Evolutionary conservation across 345 rosid genomes (phyloP), one percentile per base, ranked within the genome.

Genomic region (Gossypium turneri): DNA sequence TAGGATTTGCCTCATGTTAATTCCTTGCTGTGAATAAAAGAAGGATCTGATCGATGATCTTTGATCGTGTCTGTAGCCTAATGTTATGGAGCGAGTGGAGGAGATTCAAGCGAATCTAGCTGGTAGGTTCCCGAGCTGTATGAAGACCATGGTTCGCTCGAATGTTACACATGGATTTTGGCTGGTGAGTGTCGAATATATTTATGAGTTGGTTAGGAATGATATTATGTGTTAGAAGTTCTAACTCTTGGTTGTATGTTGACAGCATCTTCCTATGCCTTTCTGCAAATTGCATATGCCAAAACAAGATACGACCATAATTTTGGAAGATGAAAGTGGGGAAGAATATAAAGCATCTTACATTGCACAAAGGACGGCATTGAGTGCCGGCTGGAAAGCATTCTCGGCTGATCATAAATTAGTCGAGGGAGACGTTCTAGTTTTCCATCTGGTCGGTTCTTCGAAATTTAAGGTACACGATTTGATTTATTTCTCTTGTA

Each of bases 351-450:
- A 51, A 57, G 78, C 88, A 9, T 87, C 83, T 20, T 92, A 79
- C 77, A 85, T 90, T 62, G 86, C 79, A 5, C 79, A 48, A n/a
- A 92, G 88, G 81, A 76, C 65, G 7, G 90, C 92, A 12, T 82
- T 92, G 53, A 90, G 97, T 41, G 94, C 77, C 41, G 93, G 97
- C 38, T 90, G 94, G 94, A 87, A 90, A 81, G 82, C 82, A 50
- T 88, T 88, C 66, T 74, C 88, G n/a, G 68, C 81, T 76, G 85
- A 81, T 56, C 91, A 87, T 65, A 79, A 86, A 8, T 78, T 88
- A 62, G 81, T 82, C 3, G 86, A 87, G 62, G 89, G 93, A 52
- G 94, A 92, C 79, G 90, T 75, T 45, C 16, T 85, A 19, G 85
- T 88, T 60, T 92, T 92, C 83, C 93, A 88, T 57, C 79, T 88